Conservation (phyloP, 148 eudicot genomes). For the Agrostemma githago region DNA sequence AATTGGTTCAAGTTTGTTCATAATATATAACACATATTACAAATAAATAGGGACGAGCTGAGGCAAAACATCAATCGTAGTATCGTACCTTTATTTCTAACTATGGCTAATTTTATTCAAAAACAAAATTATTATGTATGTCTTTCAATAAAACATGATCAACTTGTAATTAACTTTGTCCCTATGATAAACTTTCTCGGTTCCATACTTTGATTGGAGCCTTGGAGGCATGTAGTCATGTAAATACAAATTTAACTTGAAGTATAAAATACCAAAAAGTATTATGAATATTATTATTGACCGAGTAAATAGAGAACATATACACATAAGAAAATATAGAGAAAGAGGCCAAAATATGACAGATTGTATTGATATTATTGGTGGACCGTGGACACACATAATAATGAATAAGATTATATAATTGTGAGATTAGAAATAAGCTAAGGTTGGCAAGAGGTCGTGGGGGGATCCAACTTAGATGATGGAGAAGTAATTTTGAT, state of each 20-base stretch:
- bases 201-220: background rate
- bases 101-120: too few species aligned
- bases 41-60: too few species aligned
- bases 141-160: too few species aligned
- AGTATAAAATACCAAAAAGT: background rate
- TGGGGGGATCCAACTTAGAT: background rate
- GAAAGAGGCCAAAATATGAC: conserved; percentile 22
- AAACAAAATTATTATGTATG: too few species aligned
- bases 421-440: background rate
- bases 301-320: background rate
- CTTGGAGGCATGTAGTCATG: too few species aligned
- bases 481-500: background rate
- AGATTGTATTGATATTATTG: conserved; percentile 5
- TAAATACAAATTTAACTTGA: background rate
- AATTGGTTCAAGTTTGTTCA: background rate
- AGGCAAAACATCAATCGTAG: too few species aligned
- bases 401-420: conserved; percentile 8
- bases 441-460: conserved; percentile 17
- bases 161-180: too few species aligned
- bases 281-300: background rate
- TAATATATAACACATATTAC: background rate
- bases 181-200: too few species aligned
- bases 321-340: background rate
- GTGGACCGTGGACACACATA: background rate
- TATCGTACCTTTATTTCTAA: too few species aligned